Percentiles rank a stretch among this genome's conserved stretches.
phyloP scores from a whole-genome alignment of 2,329 filamentous ascomycete species.

The Trichoderma sp. region DNA sequence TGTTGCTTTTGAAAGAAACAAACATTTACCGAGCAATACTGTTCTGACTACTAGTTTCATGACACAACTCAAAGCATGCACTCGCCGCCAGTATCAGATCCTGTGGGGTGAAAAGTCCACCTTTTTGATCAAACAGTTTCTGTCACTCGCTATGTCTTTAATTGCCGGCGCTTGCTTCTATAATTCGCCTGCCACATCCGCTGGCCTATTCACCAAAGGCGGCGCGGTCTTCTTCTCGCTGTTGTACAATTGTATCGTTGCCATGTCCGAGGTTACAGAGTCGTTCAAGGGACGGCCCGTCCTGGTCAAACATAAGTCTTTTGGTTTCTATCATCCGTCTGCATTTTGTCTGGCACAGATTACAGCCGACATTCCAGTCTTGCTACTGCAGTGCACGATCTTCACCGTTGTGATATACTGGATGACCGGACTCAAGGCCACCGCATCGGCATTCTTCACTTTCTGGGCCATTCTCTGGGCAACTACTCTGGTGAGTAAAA shows the following conservation, averaged over 20 bases:
- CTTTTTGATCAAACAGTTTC: conserved; percentile 64
- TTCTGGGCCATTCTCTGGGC: conserved; percentile 60
- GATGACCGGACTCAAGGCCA: conserved; percentile 60
- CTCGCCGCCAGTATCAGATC: conserved; percentile 66
- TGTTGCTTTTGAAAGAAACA: conserved; percentile 59
- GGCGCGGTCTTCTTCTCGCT: conserved; percentile 68
- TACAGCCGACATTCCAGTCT: conserved; percentile 57
- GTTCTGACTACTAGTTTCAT: conserved; percentile 59
- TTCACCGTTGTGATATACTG: conserved; percentile 67
- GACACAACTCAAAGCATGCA: conserved; percentile 59
- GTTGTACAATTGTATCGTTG: conserved; percentile 62
- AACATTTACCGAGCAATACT: conserved; percentile 56
- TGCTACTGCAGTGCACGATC: conserved; percentile 60
- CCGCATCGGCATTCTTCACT: conserved; percentile 63
- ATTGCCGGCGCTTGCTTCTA: conserved; percentile 71
- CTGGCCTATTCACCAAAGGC: conserved; percentile 65
- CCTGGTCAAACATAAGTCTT: conserved; percentile 61
- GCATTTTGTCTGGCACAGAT: conserved; percentile 63
- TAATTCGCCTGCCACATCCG: conserved; percentile 59
- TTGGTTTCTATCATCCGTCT: conserved; percentile 61
- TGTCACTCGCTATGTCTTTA: conserved; percentile 61
- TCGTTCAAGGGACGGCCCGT: conserved; percentile 64
- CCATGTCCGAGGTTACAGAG: conserved; percentile 68
- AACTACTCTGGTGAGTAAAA: conserved; percentile 53
- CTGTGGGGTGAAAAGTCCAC: conserved; percentile 67